Percentiles rank a stretch among this genome's conserved stretches.
Conservation (phyloP, 352 stramenopile genomes). For the Phytophthora pisi region DNA sequence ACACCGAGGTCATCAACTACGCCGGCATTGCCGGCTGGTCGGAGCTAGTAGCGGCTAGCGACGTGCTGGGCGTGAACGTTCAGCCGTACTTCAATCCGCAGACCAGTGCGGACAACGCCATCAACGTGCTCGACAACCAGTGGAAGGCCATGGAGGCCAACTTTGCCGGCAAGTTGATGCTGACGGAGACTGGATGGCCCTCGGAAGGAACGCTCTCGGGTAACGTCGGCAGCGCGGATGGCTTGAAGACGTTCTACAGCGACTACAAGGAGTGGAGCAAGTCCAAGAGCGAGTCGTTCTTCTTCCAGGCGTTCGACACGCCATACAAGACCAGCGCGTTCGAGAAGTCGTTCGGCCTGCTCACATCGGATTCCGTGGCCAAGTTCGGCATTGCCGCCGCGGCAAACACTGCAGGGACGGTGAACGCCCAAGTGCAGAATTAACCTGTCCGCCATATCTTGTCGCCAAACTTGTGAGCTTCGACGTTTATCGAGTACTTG, state of each 20-base stretch:
- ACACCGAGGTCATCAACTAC: constrained; percentile 57
- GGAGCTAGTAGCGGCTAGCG: constrained; percentile 38
- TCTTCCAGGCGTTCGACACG: constrained; percentile 80
- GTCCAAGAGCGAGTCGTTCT: constrained; percentile 48
- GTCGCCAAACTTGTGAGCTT: constrained; percentile 5
- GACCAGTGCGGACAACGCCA: constrained; percentile 33
- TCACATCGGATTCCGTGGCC: constrained; percentile 28
- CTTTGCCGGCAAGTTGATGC: constrained; percentile 51
- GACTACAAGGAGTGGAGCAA: constrained; percentile 62
- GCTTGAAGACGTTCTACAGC: constrained; percentile 44
- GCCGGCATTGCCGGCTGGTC: constrained; percentile 29
- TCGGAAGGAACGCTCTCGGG: constrained; percentile 31
- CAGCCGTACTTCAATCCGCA: constrained; percentile 53
- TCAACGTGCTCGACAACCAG: constrained; percentile 45
- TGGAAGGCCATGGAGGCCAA: constrained; percentile 36
- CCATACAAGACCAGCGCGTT: constrained; percentile 45
- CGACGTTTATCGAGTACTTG: constrained; percentile 31
- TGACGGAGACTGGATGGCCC: constrained; percentile 63
- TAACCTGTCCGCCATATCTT: constrained; percentile 2
- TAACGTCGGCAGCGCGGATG: constrained; percentile 33
- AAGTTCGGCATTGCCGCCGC: constrained; percentile 32
- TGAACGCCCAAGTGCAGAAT: constrained; percentile 2
- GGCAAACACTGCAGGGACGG: constrained; percentile 5
- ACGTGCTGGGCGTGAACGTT: constrained; percentile 63
- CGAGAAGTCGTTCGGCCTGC: constrained; percentile 58